phyloP scores from a whole-genome alignment of 805 yeast species.

The Yamadazyma nakazawae region DNA sequence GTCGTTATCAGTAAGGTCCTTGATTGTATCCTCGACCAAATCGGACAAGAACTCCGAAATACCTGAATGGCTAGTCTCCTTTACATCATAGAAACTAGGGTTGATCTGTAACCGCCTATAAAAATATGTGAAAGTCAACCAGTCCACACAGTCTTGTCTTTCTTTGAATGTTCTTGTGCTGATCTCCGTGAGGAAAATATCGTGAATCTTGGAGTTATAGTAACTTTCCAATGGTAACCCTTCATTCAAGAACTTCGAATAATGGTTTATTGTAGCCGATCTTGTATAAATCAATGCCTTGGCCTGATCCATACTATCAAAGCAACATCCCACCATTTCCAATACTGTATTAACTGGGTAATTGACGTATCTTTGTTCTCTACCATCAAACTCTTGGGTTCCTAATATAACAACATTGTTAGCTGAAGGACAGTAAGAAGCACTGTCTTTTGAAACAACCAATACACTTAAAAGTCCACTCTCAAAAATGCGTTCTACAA shows the following conservation, averaged over 20 bases:
- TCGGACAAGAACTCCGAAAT: conserved; percentile 83
- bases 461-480: conserved; percentile 53
- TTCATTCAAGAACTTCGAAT: conserved; percentile 65
- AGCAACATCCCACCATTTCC: conserved; percentile 59
- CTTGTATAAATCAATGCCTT: conserved; percentile 53
- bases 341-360: conserved; percentile 62
- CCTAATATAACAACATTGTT: conserved; percentile 61
- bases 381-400: conserved; percentile 69
- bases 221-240: conserved; percentile 84
- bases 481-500: conserved; percentile 51
- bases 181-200: conserved; percentile 71
- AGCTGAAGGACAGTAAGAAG: conserved; percentile 47
- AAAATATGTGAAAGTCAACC: conserved; percentile 82
- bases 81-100: conserved; percentile 86
- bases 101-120: conserved; percentile 77
- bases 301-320: conserved; percentile 27
- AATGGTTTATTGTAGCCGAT: conserved; percentile 54
- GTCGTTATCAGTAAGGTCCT: conserved; percentile 58
- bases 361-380: conserved; percentile 65
- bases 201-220: conserved; percentile 56
- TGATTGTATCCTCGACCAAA: conserved; percentile 65
- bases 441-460: conserved; percentile 60
- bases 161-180: conserved; percentile 57
- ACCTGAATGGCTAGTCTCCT: conserved; percentile 59
- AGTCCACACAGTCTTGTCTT: conserved; percentile 85